Conservation (phyloP, 2,329 filamentous ascomycete genomes). For the Cordyceps cateniannulata region DNA sequence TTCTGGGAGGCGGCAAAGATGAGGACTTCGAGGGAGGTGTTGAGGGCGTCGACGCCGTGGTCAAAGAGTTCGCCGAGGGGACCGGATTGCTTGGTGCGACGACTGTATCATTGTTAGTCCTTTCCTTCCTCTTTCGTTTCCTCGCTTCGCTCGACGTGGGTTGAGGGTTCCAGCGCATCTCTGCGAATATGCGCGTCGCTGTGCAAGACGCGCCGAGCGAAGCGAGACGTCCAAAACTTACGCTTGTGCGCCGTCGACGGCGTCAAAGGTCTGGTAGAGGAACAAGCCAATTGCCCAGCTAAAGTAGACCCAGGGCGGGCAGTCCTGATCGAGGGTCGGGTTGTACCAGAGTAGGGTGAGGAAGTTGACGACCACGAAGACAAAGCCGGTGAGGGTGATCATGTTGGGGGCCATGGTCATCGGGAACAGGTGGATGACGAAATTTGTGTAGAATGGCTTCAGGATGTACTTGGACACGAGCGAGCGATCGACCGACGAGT, state of each 20-base stretch:
- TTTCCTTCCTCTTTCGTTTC: background rate
- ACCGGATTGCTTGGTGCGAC: conserved; percentile 85
- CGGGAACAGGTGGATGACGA: conserved; percentile 91
- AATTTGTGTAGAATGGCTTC: conserved; percentile 94
- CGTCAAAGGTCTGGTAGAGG: conserved; percentile 97
- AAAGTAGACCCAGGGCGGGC: conserved; percentile 90
- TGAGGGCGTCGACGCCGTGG: conserved; percentile 93
- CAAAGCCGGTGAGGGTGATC: conserved; percentile 87
- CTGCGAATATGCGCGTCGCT: background rate
- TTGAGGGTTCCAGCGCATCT: background rate
- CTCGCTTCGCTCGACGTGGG: conserved; percentile 7
- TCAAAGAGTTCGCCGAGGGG: conserved; percentile 95
- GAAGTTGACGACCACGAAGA: conserved; percentile 83
- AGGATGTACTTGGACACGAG: conserved; percentile 86
- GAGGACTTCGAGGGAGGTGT: conserved; percentile 88
- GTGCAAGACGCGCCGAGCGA: conserved; percentile 1
- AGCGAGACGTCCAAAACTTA: conserved; percentile 39
- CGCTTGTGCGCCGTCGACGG: conserved; percentile 91
- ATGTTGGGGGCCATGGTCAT: conserved; percentile 86
- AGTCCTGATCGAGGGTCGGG: conserved; percentile 88
- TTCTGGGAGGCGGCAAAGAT: conserved; percentile 92
- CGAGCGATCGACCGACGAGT: conserved; percentile 85
- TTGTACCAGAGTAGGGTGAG: conserved; percentile 93
- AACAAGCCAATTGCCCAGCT: conserved; percentile 87
- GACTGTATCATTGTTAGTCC: conserved; percentile 37